Conservation (phyloP, 2,329 filamentous ascomycete genomes). For the Rhynchosporium agropyri region DNA sequence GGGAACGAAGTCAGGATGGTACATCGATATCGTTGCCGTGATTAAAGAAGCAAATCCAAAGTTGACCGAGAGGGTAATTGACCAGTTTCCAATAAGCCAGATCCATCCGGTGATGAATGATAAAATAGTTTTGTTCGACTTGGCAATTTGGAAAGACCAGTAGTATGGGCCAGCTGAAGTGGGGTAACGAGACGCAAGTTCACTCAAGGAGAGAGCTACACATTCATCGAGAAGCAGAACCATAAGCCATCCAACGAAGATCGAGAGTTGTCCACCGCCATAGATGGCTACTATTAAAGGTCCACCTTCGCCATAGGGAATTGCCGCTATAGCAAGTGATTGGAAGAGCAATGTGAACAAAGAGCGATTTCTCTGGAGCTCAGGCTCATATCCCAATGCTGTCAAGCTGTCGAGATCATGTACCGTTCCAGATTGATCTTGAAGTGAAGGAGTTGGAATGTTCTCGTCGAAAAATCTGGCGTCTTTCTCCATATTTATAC, state of each 20-base stretch:
- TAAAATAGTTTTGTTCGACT: slow-evolving; percentile 61
- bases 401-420: slow-evolving; percentile 35
- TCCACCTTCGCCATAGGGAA: slow-evolving; percentile 53
- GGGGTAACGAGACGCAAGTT: slow-evolving; percentile 76
- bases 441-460: neutral
- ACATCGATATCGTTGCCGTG: slow-evolving; percentile 55
- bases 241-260: slow-evolving; percentile 60
- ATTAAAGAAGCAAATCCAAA: slow-evolving; percentile 66
- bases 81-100: slow-evolving; percentile 78
- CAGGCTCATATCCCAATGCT: slow-evolving; percentile 58
- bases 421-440: slow-evolving; percentile 19
- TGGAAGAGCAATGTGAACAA: slow-evolving; percentile 63
- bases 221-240: slow-evolving; percentile 60
- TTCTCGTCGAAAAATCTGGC: slow-evolving; percentile 26
- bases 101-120: slow-evolving; percentile 77
- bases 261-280: slow-evolving; percentile 52
- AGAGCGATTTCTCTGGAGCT: slow-evolving; percentile 60
- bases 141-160: slow-evolving; percentile 74
- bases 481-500: slow-evolving; percentile 8
- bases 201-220: slow-evolving; percentile 70
- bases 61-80: slow-evolving; percentile 81
- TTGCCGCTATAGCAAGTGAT: slow-evolving; percentile 61
- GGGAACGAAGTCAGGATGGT: slow-evolving; percentile 54
- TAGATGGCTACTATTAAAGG: slow-evolving; percentile 41
- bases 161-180: slow-evolving; percentile 81